Evolutionary conservation across 2,329 filamentous ascomycete genomes (phyloP), one percentile per base, ranked within the genome.

Genomic region (Cryphonectria radicalis): DNA sequence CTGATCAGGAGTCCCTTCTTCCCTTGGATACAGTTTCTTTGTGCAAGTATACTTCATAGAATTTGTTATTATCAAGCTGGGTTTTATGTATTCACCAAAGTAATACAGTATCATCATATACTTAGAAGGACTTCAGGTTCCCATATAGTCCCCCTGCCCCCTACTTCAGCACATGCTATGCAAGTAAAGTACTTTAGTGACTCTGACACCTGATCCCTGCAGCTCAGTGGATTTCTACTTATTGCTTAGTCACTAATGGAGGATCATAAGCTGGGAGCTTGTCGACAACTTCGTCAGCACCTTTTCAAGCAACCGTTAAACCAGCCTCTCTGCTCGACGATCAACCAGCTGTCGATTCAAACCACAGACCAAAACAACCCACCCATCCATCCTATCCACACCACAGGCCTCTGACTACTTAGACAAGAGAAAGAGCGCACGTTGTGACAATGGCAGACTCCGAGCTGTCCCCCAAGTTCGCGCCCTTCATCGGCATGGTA

Each of bases 401-500:
- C n/a, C 63, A 35, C 25, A 19, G 37, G 42, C 19, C n/a, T 28
- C 25, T n/a, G 14, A 17, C 43, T 17, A n/a, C 28, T 28, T 28
- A n/a, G 63, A 7, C 40, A n/a, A 7, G 3, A n/a, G 43, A 25
- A 53, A 65, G 14, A 14, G 19, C 13, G 37, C 40, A 68, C 64
- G 42, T 43, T 50, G 62, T 55, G 28, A 73, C 43, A 74, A 89
- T 89, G 88, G 83, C 81, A 72, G 84, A 87, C 76, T 88, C 88
- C 64, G 89, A 90, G 76, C 82, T 90, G 74, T 85, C 91, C 72
- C 93, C 93, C 77, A 93, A 92, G 83, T 95, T 95, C 81, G 93
- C 93, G 84, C 93, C 93, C 77, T 96, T 95, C 85, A 88, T 95
- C 81, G 93, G 93, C 85, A 94, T 95, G 92, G 92, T 94, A 86